Evolutionary conservation across 1,139 yeast genomes (phyloP).

Genomic region (Yamadazyma friedrichii): DNA sequence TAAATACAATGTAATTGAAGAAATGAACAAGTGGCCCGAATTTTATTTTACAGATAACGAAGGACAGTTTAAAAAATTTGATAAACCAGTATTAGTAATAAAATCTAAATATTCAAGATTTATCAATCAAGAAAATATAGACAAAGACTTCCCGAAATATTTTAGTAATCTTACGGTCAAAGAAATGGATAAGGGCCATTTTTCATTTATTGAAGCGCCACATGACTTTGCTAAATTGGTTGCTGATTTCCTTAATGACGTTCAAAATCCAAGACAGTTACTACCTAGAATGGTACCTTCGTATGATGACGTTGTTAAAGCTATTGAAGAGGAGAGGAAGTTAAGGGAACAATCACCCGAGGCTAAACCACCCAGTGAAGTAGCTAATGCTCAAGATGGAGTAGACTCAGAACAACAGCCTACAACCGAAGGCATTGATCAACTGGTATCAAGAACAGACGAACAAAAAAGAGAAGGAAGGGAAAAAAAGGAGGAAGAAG

Average conservation of each 20-base stretch:
- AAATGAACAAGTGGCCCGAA: slow-evolving; percentile 46
- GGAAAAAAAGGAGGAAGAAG: too few species aligned
- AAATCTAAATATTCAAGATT: slow-evolving; percentile 43
- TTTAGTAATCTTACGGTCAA: slow-evolving; percentile 30
- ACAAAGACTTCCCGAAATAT: slow-evolving; percentile 30
- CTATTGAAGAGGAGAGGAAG: too few species aligned
- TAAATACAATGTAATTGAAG: slow-evolving; percentile 26
- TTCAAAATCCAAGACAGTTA: too few species aligned
- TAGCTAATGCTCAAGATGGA: too few species aligned
- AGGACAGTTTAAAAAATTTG: slow-evolving; percentile 16
- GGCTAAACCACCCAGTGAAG: too few species aligned
- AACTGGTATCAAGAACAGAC: too few species aligned
- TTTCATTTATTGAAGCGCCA: slow-evolving; percentile 44
- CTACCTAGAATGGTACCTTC: too few species aligned
- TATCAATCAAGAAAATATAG: slow-evolving; percentile 25
- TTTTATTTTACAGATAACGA: slow-evolving; percentile 17
- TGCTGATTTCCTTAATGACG: slow-evolving; percentile 12
- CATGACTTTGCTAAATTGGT: slow-evolving; percentile 30
- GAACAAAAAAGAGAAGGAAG: too few species aligned
- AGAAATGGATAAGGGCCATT: slow-evolving; percentile 45
- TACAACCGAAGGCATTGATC: too few species aligned
- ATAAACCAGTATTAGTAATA: slow-evolving; percentile 41
- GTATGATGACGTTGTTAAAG: too few species aligned
- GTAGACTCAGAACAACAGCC: too few species aligned
- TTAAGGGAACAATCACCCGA: too few species aligned